Evolutionary conservation across 2,329 filamentous ascomycete genomes (phyloP), one percentile per base, ranked within the genome.

Genomic region (Didymella pinodella): DNA sequence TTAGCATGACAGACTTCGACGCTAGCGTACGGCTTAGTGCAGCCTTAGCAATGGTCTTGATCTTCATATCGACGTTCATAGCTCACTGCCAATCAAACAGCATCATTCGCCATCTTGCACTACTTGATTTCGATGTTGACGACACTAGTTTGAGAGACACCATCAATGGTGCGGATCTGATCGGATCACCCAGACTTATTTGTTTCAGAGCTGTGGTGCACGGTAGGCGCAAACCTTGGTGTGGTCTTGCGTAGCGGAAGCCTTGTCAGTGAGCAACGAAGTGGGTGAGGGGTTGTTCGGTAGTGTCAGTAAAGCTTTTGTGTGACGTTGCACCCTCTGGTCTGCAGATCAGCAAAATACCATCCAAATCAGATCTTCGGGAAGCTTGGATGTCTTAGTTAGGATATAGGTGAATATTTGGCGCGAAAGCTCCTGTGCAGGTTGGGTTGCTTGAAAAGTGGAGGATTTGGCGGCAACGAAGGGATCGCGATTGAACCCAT

Each of bases 291-390:
- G 57, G 48, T 64, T 57, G 62, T 55, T 65, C 65, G 62, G 63
- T 55, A 59, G 58, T 61, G 58, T 62, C 57, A 59, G 48, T 40
- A 54, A 58, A 47, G 44, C 53, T 31, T 31, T 36, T 49, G 67
- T 69, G 61, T 47, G 63, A 70, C 64, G 66, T 69, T 66, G 54
- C 67, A 70, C 63, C 54, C 44, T 55, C 36, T 49, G 14, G 49
- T 64, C 57, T 54, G 48, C 55, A 59, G 66, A 67, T 69, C 65
- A 59, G 46, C 62, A 49, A 54, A 44, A 51, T 49, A 40, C 44
- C 55, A 41, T 50, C 62, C 59, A 59, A 47, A 62, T 66, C 52
- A 52, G 59, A 34, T 54, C 18, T 41, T 48, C 46, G 52, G 50
- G 57, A 58, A 52, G 59, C 50, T 44, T 47, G 38, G 28, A 55